Base-by-base conservation (phyloP, 768 basidiomycete genomes). In the Tulasnella calospora region DNA sequence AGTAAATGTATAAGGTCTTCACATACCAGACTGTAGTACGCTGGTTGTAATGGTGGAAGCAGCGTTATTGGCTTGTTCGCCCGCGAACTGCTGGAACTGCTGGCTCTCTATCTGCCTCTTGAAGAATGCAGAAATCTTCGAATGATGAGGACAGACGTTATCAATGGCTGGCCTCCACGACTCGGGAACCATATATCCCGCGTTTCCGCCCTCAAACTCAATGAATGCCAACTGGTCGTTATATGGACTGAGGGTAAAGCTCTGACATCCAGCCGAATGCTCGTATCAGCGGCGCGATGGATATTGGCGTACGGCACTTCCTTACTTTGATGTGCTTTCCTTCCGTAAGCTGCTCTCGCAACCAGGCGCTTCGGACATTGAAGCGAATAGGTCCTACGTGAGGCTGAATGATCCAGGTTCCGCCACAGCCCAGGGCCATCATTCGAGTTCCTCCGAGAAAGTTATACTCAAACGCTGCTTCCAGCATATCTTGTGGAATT, bases 41-140 rank as follows among this genome's bases (percentile, higher is more conserved):
- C 23, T 61, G 12, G 57, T 61, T 3, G 57, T 61, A 8, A 30
- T 13, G 23, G 57, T 13, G 30, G 57, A 61, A n/a, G 57, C 57
- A n/a, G 57, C 57, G 12, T 30, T 61, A 30, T 61, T 61, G 1
- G 57, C 57, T 27, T 61, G n/a, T 9, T 61, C 57, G 4, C 57
- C 57, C n/a, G 57, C 57, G 30, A 61, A 61, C 57, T 61, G 57
- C 57, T 61, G 57, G n/a, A 61, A 61, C n/a, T 61, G 57, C n/a
- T 30, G 19, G 57, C 57, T 61, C 15, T 61, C 57, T 2, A 61
- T 13, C n/a, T 61, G 57, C 30, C 57, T 23, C 57, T n/a, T 6
- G 57, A 61, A 61, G 57, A 61, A 61, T 30, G n/a, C 21, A 9
- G 57, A 61, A 61, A 61, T 61, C 57, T 61, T 61, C n/a, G 57